phyloP scores from a whole-genome alignment of 305 asterid genomes.

The Caryopteris hybrid region DNA sequence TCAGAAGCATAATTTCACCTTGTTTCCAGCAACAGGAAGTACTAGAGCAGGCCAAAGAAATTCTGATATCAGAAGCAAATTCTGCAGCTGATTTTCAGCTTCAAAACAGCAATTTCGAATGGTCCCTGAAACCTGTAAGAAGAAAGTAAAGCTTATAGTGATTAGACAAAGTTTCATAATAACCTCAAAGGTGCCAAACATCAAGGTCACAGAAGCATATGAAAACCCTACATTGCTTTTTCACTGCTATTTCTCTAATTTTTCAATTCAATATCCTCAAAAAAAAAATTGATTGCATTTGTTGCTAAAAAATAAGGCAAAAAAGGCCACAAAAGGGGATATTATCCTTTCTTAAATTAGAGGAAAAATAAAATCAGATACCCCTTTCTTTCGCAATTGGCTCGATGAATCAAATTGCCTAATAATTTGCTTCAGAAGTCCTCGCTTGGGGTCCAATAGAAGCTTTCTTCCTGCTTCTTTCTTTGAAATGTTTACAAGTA shows the following conservation, averaged over 20 bases:
- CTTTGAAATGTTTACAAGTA: slow-evolving; percentile 89
- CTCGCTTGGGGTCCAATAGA: slow-evolving; percentile 80
- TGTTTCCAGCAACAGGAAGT: slow-evolving; percentile 94
- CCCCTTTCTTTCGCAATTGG: slow-evolving; percentile 85
- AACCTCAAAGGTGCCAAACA: not conserved
- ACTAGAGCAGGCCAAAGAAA: slow-evolving; percentile 95
- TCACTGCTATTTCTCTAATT: not conserved
- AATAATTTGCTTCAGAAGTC: slow-evolving; percentile 82
- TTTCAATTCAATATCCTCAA: not conserved
- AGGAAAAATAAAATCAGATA: slow-evolving; percentile 20
- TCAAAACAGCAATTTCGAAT: slow-evolving; percentile 94
- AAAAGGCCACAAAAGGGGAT: not conserved
- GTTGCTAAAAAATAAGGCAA: not conserved
- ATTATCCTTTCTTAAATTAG: not conserved
- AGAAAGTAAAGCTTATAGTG: not conserved
- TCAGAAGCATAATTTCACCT: slow-evolving; percentile 42
- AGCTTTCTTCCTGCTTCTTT: slow-evolving; percentile 83
- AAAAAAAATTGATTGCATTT: no score
- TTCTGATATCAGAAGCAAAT: slow-evolving; percentile 79
- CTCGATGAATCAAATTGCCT: slow-evolving; percentile 80
- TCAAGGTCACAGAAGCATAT: not conserved
- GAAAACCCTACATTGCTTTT: not conserved
- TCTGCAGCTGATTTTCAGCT: slow-evolving; percentile 80
- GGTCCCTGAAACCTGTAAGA: slow-evolving; percentile 78
- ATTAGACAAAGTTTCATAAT: not conserved